These are phyloP conservation scores for Colletotrichum cuscutae DNA, from an alignment of 2,329 filamentous ascomycete species.

Conservation along the genomic window DNA sequence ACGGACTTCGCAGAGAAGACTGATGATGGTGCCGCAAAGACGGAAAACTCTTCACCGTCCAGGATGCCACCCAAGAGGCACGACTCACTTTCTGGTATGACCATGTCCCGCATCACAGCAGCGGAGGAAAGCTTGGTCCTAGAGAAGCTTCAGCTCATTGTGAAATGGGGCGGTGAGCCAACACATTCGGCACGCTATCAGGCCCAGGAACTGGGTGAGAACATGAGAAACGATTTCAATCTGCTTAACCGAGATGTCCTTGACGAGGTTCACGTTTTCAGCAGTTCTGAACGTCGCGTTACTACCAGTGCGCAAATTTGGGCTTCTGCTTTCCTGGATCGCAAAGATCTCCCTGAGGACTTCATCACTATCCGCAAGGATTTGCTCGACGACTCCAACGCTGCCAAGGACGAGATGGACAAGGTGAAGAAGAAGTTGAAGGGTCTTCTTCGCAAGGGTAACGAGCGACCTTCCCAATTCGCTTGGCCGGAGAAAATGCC, in stretches of 20 bases:
- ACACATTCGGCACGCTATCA: slow-evolving; percentile 98
- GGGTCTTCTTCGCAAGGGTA: slow-evolving; percentile 88
- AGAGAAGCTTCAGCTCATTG: slow-evolving; percentile 96
- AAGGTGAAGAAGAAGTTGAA: slow-evolving; percentile 99
- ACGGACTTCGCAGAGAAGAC: slow-evolving; percentile 37
- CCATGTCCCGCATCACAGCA: slow-evolving; percentile 92
- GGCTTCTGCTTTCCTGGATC: slow-evolving; percentile 86
- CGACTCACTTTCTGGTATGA: slow-evolving; percentile 89
- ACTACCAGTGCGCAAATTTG: slow-evolving; percentile 98
- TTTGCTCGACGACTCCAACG: slow-evolving; percentile 95
- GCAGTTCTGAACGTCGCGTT: slow-evolving; percentile 93
- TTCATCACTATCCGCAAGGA: slow-evolving; percentile 94
- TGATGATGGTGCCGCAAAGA: slow-evolving; percentile 28
- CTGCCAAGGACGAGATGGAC: slow-evolving; percentile 99
- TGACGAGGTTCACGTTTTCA: slow-evolving; percentile 93
- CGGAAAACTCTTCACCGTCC: slow-evolving; percentile 19
- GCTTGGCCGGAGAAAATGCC: slow-evolving; percentile 97
- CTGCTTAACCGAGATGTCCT: slow-evolving; percentile 92
- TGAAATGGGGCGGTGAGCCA: slow-evolving; percentile 99
- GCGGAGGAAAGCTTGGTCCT: slow-evolving; percentile 92
- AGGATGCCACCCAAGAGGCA: slow-evolving; percentile 70
- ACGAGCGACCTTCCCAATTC: slow-evolving; percentile 92
- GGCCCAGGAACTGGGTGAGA: slow-evolving; percentile 92
- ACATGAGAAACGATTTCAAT: slow-evolving; percentile 94
- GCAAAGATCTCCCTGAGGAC: slow-evolving; percentile 85